These are phyloP conservation scores for Phytopythium chamaehyphon DNA, from an alignment of 352 stramenopile species.

Conservation along the genomic window DNA sequence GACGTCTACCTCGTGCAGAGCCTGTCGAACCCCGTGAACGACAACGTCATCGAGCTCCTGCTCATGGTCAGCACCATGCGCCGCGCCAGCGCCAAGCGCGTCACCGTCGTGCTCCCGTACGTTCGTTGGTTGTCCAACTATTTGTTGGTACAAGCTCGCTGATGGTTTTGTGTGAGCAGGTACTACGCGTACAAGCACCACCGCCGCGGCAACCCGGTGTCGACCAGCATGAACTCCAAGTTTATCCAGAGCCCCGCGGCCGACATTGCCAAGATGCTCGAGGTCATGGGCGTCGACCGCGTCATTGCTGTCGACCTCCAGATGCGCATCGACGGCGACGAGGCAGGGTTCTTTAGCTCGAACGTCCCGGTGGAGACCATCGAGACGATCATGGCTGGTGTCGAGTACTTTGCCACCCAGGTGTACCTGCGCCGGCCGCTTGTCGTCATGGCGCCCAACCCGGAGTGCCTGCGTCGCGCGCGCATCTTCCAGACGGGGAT, in stretches of 20 bases:
- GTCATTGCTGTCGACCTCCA: slow-evolving; percentile 93
- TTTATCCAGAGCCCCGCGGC: slow-evolving; percentile 87
- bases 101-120: slow-evolving; percentile 93
- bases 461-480: slow-evolving; percentile 77
- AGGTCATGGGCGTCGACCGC: slow-evolving; percentile 93
- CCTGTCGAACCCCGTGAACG: slow-evolving; percentile 89
- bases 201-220: slow-evolving; percentile 76
- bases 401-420: slow-evolving; percentile 91
- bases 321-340: slow-evolving; percentile 84
- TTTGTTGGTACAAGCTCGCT: not conserved
- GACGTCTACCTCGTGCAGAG: slow-evolving; percentile 95
- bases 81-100: slow-evolving; percentile 90
- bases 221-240: slow-evolving; percentile 89
- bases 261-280: slow-evolving; percentile 91
- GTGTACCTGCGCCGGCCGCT: slow-evolving; percentile 72
- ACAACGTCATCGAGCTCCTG: slow-evolving; percentile 94
- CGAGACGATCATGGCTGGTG: slow-evolving; percentile 88
- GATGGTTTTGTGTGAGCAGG: slow-evolving; percentile 16
- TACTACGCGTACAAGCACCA: slow-evolving; percentile 94
- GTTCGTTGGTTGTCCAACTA: slow-evolving; percentile 9
- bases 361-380: slow-evolving; percentile 90
- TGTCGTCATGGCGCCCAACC: slow-evolving; percentile 88
- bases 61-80: slow-evolving; percentile 94
- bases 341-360: slow-evolving; percentile 91
- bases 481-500: slow-evolving; percentile 84